These are phyloP conservation scores for Plasmodium adleri DNA, from an alignment of 169 alveolate species.

Conservation along the genomic window DNA sequence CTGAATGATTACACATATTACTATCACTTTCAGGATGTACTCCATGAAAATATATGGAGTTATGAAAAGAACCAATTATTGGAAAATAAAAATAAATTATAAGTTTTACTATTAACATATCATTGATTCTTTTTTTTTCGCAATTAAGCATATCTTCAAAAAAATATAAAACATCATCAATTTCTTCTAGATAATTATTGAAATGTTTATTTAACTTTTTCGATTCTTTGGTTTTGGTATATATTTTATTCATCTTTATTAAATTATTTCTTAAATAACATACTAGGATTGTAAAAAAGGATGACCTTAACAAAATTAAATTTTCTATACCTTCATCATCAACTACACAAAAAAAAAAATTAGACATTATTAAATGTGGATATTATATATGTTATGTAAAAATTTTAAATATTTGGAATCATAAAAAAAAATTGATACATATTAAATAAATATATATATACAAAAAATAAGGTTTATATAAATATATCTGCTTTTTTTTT, in stretches of 20 bases:
- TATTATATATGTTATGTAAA: no score
- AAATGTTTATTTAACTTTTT: conserved; percentile 36
- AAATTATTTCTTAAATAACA: conserved; percentile 38
- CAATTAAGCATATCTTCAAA: conserved; percentile 65
- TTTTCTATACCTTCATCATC: conserved; percentile 71
- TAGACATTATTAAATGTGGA: no score
- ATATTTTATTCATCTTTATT: conserved; percentile 52
- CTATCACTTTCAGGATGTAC: not conserved
- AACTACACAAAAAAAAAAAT: conserved; percentile 8
- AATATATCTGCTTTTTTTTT: no score
- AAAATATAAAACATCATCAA: conserved; percentile 61
- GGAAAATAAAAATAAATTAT: conserved; percentile 55
- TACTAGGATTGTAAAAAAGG: conserved; percentile 43
- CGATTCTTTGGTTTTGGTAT: conserved; percentile 49
- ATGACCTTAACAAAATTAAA: conserved; percentile 28
- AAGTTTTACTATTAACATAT: conserved; percentile 42
- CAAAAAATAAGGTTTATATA: no score
- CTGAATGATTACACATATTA: not conserved
- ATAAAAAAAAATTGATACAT: no score
- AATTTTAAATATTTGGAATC: no score
- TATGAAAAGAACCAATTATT: conserved; percentile 45
- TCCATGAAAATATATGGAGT: conserved; percentile 36
- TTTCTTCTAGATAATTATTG: conserved; percentile 47
- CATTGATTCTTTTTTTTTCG: conserved; percentile 46
- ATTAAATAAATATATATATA: no score